Conservation (phyloP, 1,139 yeast species). For the Saccharomyces hybrid region DNA sequence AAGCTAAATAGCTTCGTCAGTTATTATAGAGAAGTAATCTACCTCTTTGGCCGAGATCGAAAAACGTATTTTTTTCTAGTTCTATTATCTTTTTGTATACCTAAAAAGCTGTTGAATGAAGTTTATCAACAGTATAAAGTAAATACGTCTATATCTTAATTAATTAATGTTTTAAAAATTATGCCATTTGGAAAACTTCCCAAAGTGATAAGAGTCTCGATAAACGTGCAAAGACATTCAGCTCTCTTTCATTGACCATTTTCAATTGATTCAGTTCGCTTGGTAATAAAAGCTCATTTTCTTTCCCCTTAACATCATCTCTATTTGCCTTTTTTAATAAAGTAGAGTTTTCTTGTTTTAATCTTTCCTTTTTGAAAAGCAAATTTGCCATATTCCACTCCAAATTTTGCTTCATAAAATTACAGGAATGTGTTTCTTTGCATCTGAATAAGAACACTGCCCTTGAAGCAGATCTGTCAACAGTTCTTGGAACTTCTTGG, state of each 20-base stretch:
- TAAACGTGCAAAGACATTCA: slow-evolving; percentile 45
- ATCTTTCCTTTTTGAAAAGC: slow-evolving; percentile 45
- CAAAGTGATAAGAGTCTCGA: slow-evolving; percentile 49
- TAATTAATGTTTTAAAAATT: not conserved
- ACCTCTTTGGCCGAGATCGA: too few relatives aligned
- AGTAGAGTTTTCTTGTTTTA: slow-evolving; percentile 56
- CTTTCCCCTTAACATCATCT: slow-evolving; percentile 83
- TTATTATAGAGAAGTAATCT: too few relatives aligned
- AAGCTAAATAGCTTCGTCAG: too few relatives aligned
- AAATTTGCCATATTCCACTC: slow-evolving; percentile 65
- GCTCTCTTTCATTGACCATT: slow-evolving; percentile 50
- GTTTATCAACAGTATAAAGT: slow-evolving; percentile 1
- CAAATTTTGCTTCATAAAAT: slow-evolving; percentile 44
- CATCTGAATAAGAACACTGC: slow-evolving; percentile 79
- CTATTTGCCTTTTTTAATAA: slow-evolving; percentile 74
- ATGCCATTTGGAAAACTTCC: slow-evolving; percentile 41
- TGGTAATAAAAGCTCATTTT: slow-evolving; percentile 62
- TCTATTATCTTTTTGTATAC: too few relatives aligned
- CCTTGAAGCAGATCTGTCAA: slow-evolving; percentile 85
- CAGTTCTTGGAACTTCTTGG: slow-evolving; percentile 90
- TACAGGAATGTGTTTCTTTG: slow-evolving; percentile 44
- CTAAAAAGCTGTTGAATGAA: slow-evolving; percentile 3
- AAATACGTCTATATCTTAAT: too few relatives aligned
- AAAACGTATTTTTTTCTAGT: too few relatives aligned
- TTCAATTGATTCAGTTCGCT: slow-evolving; percentile 68